Evolutionary conservation across 768 basidiomycete genomes (phyloP).

Genomic region (Phlegmacium glaucopus): DNA sequence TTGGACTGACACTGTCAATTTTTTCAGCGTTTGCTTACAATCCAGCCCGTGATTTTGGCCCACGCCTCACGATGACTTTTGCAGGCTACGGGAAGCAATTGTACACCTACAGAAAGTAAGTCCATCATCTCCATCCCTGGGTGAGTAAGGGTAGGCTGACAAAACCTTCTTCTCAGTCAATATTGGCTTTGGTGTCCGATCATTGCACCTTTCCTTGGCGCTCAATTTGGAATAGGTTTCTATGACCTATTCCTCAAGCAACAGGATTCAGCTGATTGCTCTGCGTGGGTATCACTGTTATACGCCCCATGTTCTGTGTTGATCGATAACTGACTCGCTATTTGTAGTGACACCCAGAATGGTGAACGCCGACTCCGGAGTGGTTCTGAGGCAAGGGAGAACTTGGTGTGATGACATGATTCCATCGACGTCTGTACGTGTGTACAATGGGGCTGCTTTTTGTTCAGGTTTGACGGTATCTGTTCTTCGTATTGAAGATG

Average conservation of each 20-base stretch:
- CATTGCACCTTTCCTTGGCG: conserved; percentile 58
- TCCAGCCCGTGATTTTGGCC: conserved; percentile 67
- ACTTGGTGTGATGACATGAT: too few species aligned
- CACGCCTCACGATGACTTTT: conserved; percentile 66
- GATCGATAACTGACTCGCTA: too few species aligned
- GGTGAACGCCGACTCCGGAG: too few species aligned
- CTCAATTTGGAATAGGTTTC: conserved; percentile 47
- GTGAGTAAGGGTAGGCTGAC: too few species aligned
- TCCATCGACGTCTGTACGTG: too few species aligned
- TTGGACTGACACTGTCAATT: not conserved
- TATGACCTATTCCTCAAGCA: conserved; percentile 64
- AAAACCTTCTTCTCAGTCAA: conserved; percentile 37
- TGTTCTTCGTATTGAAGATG: too few species aligned
- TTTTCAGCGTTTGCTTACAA: conserved; percentile 54
- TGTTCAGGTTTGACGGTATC: too few species aligned
- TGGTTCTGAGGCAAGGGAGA: too few species aligned
- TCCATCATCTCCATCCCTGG: too few species aligned
- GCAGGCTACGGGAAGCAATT: conserved; percentile 60
- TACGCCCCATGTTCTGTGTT: not conserved
- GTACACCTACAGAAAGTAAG: conserved; percentile 41
- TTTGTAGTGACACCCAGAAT: too few species aligned
- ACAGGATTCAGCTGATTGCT: conserved; percentile 35
- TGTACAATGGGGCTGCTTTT: too few species aligned
- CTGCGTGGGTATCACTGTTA: conserved; percentile 3
- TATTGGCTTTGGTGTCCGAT: conserved; percentile 77